phyloP scores from a whole-genome alignment of 495 filamentous ascomycete species.

The Talaromyces trachyspermus region DNA sequence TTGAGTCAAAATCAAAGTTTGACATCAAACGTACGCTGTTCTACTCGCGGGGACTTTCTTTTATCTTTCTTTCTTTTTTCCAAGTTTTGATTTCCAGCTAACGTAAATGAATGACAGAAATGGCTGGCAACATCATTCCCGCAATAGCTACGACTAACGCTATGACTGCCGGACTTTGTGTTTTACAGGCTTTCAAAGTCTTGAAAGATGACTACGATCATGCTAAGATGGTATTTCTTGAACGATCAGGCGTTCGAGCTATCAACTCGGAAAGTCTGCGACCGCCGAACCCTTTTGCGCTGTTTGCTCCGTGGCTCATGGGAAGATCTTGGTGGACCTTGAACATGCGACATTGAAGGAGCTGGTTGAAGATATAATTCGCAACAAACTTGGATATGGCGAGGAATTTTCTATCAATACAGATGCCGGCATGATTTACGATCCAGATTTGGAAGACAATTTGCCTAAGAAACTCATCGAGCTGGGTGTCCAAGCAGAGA shows the following conservation, averaged over 20 bases:
- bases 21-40: constrained; percentile 71
- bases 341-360: constrained; percentile 70
- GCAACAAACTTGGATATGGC: constrained; percentile 64
- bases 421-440: constrained; percentile 70
- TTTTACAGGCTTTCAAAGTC: constrained; percentile 89
- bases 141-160: constrained; percentile 98
- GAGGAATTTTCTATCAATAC: constrained; percentile 75
- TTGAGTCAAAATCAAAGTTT: constrained; percentile 83
- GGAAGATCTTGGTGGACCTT: constrained; percentile 59
- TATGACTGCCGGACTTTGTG: constrained; percentile 88
- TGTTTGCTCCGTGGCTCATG: constrained; percentile 69
- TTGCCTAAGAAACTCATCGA: constrained; percentile 69
- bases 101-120: constrained; percentile 46
- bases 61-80: too few relatives aligned
- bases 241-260: constrained; percentile 57
- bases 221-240: constrained; percentile 70
- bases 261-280: constrained; percentile 70
- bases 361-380: constrained; percentile 68
- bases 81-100: background rate
- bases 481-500: constrained; percentile 63
- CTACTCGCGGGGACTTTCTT: too few relatives aligned
- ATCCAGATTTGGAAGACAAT: constrained; percentile 83
- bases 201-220: constrained; percentile 62
- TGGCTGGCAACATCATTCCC: constrained; percentile 98
- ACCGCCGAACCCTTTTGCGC: constrained; percentile 74